Conservation (phyloP, 208 protist genomes). For the Trypanosoma congolense region DNA sequence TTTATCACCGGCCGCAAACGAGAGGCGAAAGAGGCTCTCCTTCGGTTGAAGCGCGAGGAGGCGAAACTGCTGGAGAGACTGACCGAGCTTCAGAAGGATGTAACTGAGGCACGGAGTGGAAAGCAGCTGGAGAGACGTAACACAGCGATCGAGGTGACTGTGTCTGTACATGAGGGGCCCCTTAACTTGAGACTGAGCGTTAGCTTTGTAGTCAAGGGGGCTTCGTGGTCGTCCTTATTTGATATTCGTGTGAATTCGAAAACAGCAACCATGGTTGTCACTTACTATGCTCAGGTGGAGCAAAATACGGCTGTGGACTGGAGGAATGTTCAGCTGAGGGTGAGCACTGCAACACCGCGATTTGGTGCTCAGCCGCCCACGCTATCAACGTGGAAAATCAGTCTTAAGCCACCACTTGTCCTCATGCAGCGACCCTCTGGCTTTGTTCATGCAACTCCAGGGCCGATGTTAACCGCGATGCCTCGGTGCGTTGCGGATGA, state of each 20-base stretch:
- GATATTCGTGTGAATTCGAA: constrained; percentile 40
- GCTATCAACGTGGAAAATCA: constrained; percentile 32
- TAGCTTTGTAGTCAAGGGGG: constrained; percentile 34
- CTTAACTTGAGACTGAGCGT: constrained; percentile 29
- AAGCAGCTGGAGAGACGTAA: constrained; percentile 1
- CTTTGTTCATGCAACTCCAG: too few relatives aligned
- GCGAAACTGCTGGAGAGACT: background rate
- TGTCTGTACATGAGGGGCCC: constrained; percentile 6
- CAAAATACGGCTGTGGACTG: constrained; percentile 44
- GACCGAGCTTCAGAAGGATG: constrained; percentile 14
- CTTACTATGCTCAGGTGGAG: constrained; percentile 45
- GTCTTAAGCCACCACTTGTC: constrained; percentile 11
- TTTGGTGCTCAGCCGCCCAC: constrained; percentile 27
- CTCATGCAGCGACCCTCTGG: background rate
- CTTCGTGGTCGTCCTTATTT: constrained; percentile 38
- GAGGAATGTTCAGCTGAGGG: constrained; percentile 37
- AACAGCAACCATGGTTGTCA: constrained; percentile 28
- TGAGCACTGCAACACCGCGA: constrained; percentile 51
- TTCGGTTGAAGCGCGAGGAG: constrained; percentile 1
- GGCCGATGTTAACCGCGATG: too few relatives aligned
- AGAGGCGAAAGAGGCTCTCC: background rate
- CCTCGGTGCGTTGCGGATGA: too few relatives aligned
- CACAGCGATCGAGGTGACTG: constrained; percentile 7
- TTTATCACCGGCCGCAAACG: constrained; percentile 11
- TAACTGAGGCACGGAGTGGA: constrained; percentile 10